Conservation (phyloP, 2,329 filamentous ascomycete genomes). For the Emmonsiellopsis sp. region DNA sequence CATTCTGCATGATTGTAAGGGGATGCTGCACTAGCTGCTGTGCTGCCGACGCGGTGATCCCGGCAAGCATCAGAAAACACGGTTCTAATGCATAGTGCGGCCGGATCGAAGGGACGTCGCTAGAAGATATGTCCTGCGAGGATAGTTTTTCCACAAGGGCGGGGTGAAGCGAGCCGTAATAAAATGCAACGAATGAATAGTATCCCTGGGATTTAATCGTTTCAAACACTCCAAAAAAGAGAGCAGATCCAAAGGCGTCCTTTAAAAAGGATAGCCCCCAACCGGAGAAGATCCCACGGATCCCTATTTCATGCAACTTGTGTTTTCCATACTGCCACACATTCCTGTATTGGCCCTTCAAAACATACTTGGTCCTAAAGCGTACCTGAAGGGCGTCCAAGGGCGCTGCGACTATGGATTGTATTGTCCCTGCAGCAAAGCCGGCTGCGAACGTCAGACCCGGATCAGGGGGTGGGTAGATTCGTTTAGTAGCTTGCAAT, state of each 20-base stretch:
- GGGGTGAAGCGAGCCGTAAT: conserved; percentile 39
- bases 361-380: conserved; percentile 49
- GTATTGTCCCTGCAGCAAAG: conserved; percentile 48
- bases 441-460: conserved; percentile 49
- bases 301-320: conserved; percentile 50
- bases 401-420: conserved; percentile 53
- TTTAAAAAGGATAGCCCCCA: conserved; percentile 50
- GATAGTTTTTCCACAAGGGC: conserved; percentile 21
- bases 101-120: conserved; percentile 39
- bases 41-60: conserved; percentile 47
- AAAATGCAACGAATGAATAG: conserved; percentile 50
- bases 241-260: conserved; percentile 50
- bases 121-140: conserved; percentile 18
- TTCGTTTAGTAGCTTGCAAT: conserved; percentile 45
- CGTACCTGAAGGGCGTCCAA: conserved; percentile 55
- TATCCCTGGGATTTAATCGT: conserved; percentile 54
- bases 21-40: conserved; percentile 53
- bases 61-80: conserved; percentile 50
- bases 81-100: conserved; percentile 57
- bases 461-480: conserved; percentile 49
- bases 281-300: conserved; percentile 54
- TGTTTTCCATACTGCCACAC: conserved; percentile 55
- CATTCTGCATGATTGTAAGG: conserved; percentile 47
- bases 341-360: conserved; percentile 49
- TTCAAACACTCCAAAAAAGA: conserved; percentile 57